phyloP scores from a whole-genome alignment of 495 filamentous ascomycete species.

The Xylaria venustula region DNA sequence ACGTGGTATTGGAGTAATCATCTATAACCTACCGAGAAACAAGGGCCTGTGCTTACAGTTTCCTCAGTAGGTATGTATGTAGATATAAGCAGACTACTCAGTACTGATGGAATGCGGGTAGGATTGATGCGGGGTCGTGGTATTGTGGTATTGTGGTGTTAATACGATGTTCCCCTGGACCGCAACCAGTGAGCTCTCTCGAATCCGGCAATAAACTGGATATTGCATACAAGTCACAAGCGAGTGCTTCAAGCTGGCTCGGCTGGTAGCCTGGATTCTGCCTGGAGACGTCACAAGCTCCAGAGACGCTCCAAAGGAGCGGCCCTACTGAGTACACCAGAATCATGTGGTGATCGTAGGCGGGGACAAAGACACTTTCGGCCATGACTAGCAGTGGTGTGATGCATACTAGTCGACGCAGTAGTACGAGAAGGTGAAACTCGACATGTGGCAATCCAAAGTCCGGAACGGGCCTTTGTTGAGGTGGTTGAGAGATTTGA shows the following conservation, averaged over 20 bases:
- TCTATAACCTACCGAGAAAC: not conserved
- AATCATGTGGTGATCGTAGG: not conserved
- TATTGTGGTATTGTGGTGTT: not conserved
- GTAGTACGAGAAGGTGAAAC: not conserved
- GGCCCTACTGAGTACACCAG: not conserved
- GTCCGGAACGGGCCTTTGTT: not conserved
- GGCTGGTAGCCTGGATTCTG: too few species aligned
- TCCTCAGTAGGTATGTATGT: too few species aligned
- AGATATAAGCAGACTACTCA: too few species aligned
- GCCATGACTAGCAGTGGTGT: not conserved
- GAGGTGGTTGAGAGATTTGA: not conserved
- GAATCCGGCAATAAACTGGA: not conserved
- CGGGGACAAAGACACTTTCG: not conserved
- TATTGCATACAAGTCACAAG: not conserved
- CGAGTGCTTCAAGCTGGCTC: not conserved
- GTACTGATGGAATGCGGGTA: not conserved
- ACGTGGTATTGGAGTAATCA: not conserved
- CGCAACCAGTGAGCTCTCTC: not conserved
- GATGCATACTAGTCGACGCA: not conserved
- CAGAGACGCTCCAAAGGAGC: not conserved
- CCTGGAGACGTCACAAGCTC: not conserved
- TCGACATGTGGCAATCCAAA: not conserved
- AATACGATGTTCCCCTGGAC: not conserved
- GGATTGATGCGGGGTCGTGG: slow-evolving; percentile 4
- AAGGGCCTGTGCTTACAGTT: not conserved